phyloP scores from a whole-genome alignment of 2,329 filamentous ascomycete species.

The Claviceps capensis region DNA sequence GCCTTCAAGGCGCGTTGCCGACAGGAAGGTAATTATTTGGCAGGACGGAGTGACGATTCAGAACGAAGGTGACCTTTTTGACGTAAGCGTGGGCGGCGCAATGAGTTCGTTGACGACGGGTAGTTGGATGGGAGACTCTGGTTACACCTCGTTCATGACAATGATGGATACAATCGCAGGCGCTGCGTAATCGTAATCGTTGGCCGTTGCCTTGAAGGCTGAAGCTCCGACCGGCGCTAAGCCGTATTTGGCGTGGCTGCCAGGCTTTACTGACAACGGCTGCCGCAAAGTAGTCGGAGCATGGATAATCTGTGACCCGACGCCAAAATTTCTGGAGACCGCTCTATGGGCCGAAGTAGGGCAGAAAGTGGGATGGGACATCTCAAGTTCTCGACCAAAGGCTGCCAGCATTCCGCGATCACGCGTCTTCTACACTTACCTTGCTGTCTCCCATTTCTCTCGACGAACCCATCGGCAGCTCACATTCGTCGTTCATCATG shows the following conservation, averaged over 20 bases:
- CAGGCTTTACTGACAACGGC: constrained; percentile 4
- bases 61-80: no score
- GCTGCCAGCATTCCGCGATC: constrained; percentile 14
- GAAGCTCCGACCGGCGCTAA: constrained; percentile 17
- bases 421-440: constrained; percentile 14
- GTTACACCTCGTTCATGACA: not conserved
- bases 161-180: no score
- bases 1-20: constrained; percentile 13
- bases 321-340: constrained; percentile 26
- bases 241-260: constrained; percentile 7
- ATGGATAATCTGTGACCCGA: constrained; percentile 27
- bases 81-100: not conserved
- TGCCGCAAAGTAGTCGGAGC: constrained; percentile 14
- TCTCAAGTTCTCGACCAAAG: constrained; percentile 20
- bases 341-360: constrained; percentile 21
- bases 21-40: constrained; percentile 1
- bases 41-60: not conserved
- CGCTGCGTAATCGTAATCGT: constrained; percentile 18
- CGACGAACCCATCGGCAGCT: constrained; percentile 12
- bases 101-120: not conserved
- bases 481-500: constrained; percentile 29
- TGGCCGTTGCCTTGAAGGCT: constrained; percentile 24
- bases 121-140: not conserved
- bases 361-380: constrained; percentile 29
- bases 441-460: constrained; percentile 17